A percentile compares a stretch with the other conserved stretches of the same genome.
phyloP scores from a whole-genome alignment of 257 asterid genomes.

The Asclepias syriaca region DNA sequence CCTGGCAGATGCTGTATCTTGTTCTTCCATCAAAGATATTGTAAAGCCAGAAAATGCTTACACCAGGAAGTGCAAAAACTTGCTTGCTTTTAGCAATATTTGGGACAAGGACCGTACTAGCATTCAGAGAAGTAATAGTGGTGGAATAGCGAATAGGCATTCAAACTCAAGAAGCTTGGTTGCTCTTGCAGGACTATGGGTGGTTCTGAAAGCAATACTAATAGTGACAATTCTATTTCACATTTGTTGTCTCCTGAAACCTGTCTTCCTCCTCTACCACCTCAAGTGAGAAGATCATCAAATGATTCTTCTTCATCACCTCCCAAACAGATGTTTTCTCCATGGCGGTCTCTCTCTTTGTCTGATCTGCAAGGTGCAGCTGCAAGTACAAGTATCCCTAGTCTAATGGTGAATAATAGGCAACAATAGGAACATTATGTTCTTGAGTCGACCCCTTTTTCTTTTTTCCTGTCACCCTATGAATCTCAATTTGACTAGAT shows the following conservation, averaged over 20 bases:
- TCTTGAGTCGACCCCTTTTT: constrained; percentile 18
- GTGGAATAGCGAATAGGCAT: constrained; percentile 52
- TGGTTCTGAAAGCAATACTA: constrained; percentile 37
- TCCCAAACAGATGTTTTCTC: constrained; percentile 40
- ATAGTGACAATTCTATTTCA: constrained; percentile 49
- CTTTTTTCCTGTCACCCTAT: constrained; percentile 42
- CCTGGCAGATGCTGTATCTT: constrained; percentile 51
- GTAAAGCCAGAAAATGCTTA: constrained; percentile 61
- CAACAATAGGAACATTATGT: constrained; percentile 19
- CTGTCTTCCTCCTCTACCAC: constrained; percentile 75
- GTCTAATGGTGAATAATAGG: constrained; percentile 27
- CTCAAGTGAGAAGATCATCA: constrained; percentile 38
- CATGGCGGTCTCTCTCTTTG: constrained; percentile 70
- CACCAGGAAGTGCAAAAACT: constrained; percentile 62
- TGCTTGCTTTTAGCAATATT: constrained; percentile 46
- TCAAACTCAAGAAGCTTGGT: constrained; percentile 49
- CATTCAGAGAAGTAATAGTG: constrained; percentile 28
- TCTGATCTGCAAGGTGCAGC: constrained; percentile 74
- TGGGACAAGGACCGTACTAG: constrained; percentile 48
- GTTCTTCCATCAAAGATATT: constrained; percentile 51
- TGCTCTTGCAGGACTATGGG: constrained; percentile 40
- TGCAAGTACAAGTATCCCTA: constrained; percentile 33
- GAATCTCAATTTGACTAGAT: constrained; percentile 36
- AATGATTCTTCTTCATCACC: constrained; percentile 36
- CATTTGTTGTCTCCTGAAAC: constrained; percentile 43